Evolutionary conservation across 2,329 filamentous ascomycete species (phyloP).

Genomic region (Botryotinia globosa): DNA sequence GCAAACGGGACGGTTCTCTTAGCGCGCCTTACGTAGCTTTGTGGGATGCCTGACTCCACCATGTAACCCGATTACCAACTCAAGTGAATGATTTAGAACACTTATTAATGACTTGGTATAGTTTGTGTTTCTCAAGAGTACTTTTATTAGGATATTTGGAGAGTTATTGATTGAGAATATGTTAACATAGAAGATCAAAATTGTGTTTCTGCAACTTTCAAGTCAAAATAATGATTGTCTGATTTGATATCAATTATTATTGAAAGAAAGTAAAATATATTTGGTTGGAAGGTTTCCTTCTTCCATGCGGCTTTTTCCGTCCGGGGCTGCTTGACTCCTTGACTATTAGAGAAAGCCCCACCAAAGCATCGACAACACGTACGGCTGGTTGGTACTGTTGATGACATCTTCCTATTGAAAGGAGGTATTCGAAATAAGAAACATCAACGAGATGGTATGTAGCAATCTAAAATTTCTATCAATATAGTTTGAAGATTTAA

Average conservation of each 20-base stretch:
- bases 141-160: not conserved
- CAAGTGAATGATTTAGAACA: not conserved
- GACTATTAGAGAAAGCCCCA: conserved; percentile 10
- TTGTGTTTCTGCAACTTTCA: not conserved
- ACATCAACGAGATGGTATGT: conserved; percentile 23
- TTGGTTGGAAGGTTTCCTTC: not conserved
- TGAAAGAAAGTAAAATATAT: not conserved
- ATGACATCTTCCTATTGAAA: conserved; percentile 16
- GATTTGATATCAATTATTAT: not conserved
- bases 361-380: conserved; percentile 29
- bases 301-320: not conserved
- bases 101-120: not conserved
- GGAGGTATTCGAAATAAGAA: conserved; percentile 9
- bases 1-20: conserved; percentile 16
- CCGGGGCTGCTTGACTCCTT: conserved; percentile 28
- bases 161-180: not conserved
- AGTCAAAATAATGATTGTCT: not conserved
- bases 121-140: not conserved
- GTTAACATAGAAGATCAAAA: rapidly evolving
- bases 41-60: conserved; percentile 28
- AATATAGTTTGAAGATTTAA: not conserved
- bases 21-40: conserved; percentile 25
- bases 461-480: not conserved
- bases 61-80: not conserved
- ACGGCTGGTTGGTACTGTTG: conserved; percentile 20